Base-by-base conservation (phyloP, 805 yeast genomes). In the Pichia pseudocactophila region DNA sequence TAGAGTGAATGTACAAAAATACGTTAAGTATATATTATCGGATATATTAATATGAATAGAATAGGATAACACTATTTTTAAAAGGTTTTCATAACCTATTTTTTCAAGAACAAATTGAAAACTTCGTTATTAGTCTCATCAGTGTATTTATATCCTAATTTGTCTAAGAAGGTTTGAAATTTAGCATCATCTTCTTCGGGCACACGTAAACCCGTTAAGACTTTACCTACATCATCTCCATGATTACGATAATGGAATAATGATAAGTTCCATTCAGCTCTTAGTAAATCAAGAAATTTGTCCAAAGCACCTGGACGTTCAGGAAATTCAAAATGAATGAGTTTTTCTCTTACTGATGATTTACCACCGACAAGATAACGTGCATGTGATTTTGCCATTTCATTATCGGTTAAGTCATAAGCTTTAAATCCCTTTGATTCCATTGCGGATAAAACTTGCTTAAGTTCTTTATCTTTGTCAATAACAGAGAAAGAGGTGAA, bases 241-340 rank as follows among this genome's bases (percentile, higher is more conserved):
- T 88, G 95, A 66, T 92, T 88, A 70, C 99, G 79, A 65, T 92
- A 92, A 63, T 92, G 96, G 80, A 92, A 92, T 54, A 92, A 65
- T 1, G 97, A 83, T 48, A 92, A 77, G 59, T 92, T 92, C 97
- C 97, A 92, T 39, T 79, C 78, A 20, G 73, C 71, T 55, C 81
- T 76, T 58, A 92, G 64, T 15, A 80, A 71, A 22, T 72, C 73
- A 55, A 92, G 71, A 66, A 92, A 92, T 45, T 75, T 82, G 25
- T 82, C 76, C 55, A 92, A 70, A 1, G 98, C 97, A 37, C 96
- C 95, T 2, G 98, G 97, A 56, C 92, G 80, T 58, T 92, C 99
- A 12, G 99, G 99, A 70, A 92, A 94, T 63, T 88, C 96, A 55
- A 92, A 92, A 38, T 82, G 73, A 52, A 79, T 76, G 30, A 92